phyloP scores from a whole-genome alignment of 208 protist species.

The Baffinella frigidus region DNA sequence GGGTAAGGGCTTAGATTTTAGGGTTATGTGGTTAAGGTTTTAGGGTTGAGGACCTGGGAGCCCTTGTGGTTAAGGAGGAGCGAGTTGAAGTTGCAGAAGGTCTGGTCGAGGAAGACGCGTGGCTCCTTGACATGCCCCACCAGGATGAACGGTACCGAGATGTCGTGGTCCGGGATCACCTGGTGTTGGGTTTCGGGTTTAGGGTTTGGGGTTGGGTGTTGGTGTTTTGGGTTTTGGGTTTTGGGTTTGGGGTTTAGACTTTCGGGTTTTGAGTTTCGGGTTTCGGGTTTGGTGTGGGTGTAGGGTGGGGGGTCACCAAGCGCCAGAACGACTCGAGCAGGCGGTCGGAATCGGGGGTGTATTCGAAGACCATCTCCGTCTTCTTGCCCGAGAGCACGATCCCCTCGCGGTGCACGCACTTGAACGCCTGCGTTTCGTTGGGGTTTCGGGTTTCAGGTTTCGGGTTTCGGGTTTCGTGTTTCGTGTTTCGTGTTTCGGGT shows the following conservation, averaged over 20 bases:
- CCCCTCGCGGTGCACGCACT: slow-evolving; percentile 80
- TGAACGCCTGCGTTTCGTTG: slow-evolving; percentile 85
- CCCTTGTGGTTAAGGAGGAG: slow-evolving; percentile 81
- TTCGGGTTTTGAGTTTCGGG: no score
- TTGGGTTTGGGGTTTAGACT: no score
- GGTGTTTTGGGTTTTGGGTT: no score
- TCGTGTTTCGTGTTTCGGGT: no score
- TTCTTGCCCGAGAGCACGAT: slow-evolving; percentile 79
- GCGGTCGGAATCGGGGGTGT: slow-evolving; percentile 82
- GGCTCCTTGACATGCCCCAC: slow-evolving; percentile 89
- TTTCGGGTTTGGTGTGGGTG: no score
- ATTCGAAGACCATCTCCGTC: slow-evolving; percentile 91
- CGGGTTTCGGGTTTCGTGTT: no score
- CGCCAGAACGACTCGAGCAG: slow-evolving; percentile 85
- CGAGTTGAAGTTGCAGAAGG: slow-evolving; percentile 85
- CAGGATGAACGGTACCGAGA: slow-evolving; percentile 86
- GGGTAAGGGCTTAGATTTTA: no score
- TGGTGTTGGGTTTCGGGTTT: no score
- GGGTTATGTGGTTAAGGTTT: no score
- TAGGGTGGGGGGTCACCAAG: no score
- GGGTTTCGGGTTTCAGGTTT: no score
- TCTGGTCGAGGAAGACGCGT: slow-evolving; percentile 83
- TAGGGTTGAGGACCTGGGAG: slow-evolving; percentile 78
- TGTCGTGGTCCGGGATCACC: slow-evolving; percentile 75
- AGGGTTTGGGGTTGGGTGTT: no score